Evolutionary conservation across 2,329 filamentous ascomycete genomes (phyloP), one percentile per base, ranked within the genome.

Genomic region (Fusarium foetens): DNA sequence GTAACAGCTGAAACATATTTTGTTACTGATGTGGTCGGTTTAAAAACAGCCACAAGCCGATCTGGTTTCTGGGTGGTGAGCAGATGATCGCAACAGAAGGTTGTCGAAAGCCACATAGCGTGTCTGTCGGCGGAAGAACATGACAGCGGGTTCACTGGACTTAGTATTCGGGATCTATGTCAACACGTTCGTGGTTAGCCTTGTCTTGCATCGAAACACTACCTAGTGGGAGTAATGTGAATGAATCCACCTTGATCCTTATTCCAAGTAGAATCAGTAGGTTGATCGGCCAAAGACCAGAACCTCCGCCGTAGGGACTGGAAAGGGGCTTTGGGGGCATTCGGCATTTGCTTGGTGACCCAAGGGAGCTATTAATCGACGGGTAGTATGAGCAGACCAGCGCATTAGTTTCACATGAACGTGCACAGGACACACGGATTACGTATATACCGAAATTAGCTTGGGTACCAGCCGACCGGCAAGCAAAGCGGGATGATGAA

Each of bases 401-500:
- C 43, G 58, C 58, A 68, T 68, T 63, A 68, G 66, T 52, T 68
- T 68, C 62, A 54, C 46, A 61, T 39, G 46, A 31, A 53, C 25
- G 45, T 45, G 63, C 63, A 63, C 63, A 68, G 63, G 49, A 46
- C 58, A 52, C 64, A 29, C 38, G 45, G 35, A 64, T 68, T 68
- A 68, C 66, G 66, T 68, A 69, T 68, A 59, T 68, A 68, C 64
- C 66, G 66, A 68, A 68, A 68, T 70, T 66, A 72, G 49, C 59
- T 49, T 59, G 49, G 67, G 46, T 73, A 70, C 70, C 70, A 72
- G 63, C 70, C 62, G 58, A 61, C 70, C 45, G 70, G 70, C 70
- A 70, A 67, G 61, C 57, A 58, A 27, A 68, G 67, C 71, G 71
- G 71, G 71, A 71, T 71, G 70, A 73, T 73, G 67, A 62, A 68